Evolutionary conservation across 2,329 filamentous ascomycete species (phyloP).

Genomic region (Fusarium hainanense): DNA sequence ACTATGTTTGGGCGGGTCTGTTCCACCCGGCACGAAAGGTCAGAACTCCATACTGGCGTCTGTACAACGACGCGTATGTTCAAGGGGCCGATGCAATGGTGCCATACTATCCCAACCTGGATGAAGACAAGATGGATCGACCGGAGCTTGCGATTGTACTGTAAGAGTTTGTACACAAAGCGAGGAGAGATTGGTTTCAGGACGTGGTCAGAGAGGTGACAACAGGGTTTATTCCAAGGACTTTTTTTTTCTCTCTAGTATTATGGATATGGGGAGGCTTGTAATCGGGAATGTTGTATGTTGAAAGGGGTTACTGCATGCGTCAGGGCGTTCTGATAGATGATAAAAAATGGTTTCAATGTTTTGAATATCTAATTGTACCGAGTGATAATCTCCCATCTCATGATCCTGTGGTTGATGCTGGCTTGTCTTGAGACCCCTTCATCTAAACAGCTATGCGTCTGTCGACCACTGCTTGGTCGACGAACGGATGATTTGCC

Average conservation of each 20-base stretch:
- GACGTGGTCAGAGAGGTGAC: conserved; percentile 10
- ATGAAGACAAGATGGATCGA: conserved; percentile 81
- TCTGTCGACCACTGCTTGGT: conserved; percentile 4
- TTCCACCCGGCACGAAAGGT: conserved; percentile 98
- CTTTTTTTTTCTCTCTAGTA: conserved; percentile 12
- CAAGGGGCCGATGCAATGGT: conserved; percentile 94
- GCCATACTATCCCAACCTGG: conserved; percentile 91
- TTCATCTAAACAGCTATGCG: conserved; percentile 12
- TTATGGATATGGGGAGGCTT: conserved; percentile 35
- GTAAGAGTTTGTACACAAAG: conserved; percentile 56
- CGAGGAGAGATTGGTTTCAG: conserved; percentile 11
- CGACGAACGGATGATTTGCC: conserved; percentile 25
- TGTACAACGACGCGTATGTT: conserved; percentile 98
- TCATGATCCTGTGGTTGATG: conserved; percentile 9
- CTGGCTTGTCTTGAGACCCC: conserved; percentile 12
- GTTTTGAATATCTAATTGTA: conserved; percentile 19
- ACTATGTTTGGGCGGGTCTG: conserved; percentile 97
- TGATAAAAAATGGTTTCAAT: conserved; percentile 41
- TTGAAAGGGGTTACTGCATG: conserved; percentile 42
- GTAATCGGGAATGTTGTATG: conserved; percentile 43
- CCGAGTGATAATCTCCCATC: conserved; percentile 12
- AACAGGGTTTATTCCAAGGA: conserved; percentile 28
- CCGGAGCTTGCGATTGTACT: conserved; percentile 86
- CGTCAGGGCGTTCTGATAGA: conserved; percentile 47
- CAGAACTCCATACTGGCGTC: conserved; percentile 90